Evolutionary conservation across 805 yeast species (phyloP).

Genomic region (Cyberlindnera misumaiensis): DNA sequence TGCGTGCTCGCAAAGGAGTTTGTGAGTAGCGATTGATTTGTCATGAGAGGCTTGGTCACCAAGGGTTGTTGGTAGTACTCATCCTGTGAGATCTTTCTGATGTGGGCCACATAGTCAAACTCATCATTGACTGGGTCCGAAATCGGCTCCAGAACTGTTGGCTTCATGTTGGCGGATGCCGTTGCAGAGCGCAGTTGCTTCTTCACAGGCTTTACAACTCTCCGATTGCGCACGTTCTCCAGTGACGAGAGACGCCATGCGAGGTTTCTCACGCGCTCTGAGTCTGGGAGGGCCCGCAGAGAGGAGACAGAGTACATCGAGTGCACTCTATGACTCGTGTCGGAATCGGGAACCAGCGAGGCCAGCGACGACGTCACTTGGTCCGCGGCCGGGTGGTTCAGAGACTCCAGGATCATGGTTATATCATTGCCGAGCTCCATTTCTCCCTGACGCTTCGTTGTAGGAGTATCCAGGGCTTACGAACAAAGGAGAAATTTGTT

Average conservation of each 20-base stretch:
- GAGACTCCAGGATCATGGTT: constrained; percentile 11
- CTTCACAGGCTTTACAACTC: not conserved
- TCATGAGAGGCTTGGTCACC: constrained; percentile 7
- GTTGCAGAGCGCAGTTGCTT: not conserved
- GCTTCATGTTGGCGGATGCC: not conserved
- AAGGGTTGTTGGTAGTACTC: constrained; percentile 9
- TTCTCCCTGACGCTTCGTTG: too few relatives aligned
- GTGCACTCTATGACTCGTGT: constrained; percentile 9
- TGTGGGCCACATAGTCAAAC: constrained; percentile 58
- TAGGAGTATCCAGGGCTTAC: too few relatives aligned
- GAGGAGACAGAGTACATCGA: constrained; percentile 10
- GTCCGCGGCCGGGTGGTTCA: constrained; percentile 2
- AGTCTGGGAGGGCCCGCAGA: constrained; percentile 9
- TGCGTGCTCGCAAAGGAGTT: constrained; percentile 12
- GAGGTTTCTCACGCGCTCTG: constrained; percentile 11
- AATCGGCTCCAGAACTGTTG: constrained; percentile 2
- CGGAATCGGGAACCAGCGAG: constrained; percentile 6
- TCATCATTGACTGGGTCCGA: constrained; percentile 37
- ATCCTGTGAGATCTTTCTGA: constrained; percentile 42
- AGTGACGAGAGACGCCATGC: constrained; percentile 12
- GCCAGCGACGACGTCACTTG: constrained; percentile 4
- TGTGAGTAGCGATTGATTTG: constrained; percentile 12
- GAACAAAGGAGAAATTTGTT: too few relatives aligned
- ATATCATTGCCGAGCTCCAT: constrained; percentile 7
- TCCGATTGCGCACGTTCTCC: not conserved